phyloP scores from a whole-genome alignment of 1,139 yeast species.

The Scheffersomyces illinoinensis region DNA sequence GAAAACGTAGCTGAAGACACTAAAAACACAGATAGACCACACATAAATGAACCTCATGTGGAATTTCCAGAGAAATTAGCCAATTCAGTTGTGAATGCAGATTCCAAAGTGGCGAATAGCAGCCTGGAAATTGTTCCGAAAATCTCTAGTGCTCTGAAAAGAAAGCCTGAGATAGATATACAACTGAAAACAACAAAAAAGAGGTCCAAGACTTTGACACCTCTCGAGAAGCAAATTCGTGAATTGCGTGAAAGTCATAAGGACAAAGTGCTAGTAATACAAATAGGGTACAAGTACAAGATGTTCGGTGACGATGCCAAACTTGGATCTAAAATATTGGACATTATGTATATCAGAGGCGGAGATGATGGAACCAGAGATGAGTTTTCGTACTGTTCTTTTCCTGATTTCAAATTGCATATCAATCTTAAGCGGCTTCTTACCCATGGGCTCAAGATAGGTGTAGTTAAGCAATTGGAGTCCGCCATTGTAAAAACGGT shows the following conservation, averaged over 20 bases:
- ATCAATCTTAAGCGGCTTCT: slow-evolving; percentile 71
- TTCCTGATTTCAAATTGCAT: slow-evolving; percentile 76
- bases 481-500: slow-evolving; percentile 66
- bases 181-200: slow-evolving; percentile 8
- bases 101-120: background rate
- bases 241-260: slow-evolving; percentile 58
- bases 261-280: slow-evolving; percentile 75
- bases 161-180: background rate
- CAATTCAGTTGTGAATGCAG: background rate
- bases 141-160: background rate
- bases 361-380: slow-evolving; percentile 48
- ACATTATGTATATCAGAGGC: slow-evolving; percentile 74
- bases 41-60: background rate
- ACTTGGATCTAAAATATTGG: slow-evolving; percentile 61
- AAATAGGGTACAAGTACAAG: slow-evolving; percentile 90
- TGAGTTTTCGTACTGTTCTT: slow-evolving; percentile 78
- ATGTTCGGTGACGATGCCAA: slow-evolving; percentile 85
- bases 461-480: slow-evolving; percentile 84
- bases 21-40: background rate
- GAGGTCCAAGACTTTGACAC: slow-evolving; percentile 46
- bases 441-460: slow-evolving; percentile 70
- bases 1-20: background rate
- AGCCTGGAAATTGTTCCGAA: background rate
- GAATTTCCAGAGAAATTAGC: background rate
- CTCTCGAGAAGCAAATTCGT: slow-evolving; percentile 75